Evolutionary conservation across 2,329 filamentous ascomycete species (phyloP).

Genomic region (Colletotrichum sp.): DNA sequence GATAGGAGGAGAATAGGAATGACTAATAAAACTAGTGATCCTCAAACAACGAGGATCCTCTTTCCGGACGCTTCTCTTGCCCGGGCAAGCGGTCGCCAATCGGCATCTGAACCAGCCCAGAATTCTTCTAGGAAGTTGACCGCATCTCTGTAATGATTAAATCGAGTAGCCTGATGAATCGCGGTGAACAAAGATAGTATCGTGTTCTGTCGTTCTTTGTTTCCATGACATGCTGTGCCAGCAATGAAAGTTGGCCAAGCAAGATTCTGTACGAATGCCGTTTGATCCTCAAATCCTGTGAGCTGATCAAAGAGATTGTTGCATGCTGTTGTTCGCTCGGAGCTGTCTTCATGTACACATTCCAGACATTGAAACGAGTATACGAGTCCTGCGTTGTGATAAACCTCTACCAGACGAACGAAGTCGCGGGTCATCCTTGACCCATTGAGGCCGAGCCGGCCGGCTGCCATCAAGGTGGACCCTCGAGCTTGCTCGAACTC

Average conservation of each 20-base stretch:
- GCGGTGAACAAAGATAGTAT: conserved; percentile 21
- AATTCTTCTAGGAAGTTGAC: conserved; percentile 28
- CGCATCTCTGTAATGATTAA: conserved; percentile 27
- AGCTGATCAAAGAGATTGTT: conserved; percentile 27
- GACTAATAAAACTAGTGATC: background rate
- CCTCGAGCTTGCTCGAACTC: conserved; percentile 32
- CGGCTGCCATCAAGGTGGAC: conserved; percentile 30
- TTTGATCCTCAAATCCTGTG: conserved; percentile 24
- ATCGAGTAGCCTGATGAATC: conserved; percentile 26
- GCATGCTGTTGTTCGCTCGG: conserved; percentile 21
- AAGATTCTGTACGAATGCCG: conserved; percentile 31
- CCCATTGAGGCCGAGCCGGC: conserved; percentile 24
- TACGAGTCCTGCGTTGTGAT: conserved; percentile 31
- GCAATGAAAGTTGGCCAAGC: conserved; percentile 34
- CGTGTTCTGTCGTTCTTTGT: conserved; percentile 22
- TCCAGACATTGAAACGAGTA: conserved; percentile 32
- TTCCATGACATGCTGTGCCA: conserved; percentile 28
- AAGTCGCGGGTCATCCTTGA: conserved; percentile 27
- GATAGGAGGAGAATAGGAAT: background rate
- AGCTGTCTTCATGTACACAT: conserved; percentile 7
- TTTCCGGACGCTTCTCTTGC: conserved; percentile 25
- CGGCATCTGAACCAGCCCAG: conserved; percentile 26
- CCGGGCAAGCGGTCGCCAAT: conserved; percentile 31
- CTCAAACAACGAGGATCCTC: conserved; percentile 26
- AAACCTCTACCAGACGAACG: conserved; percentile 31